A percentile compares a stretch with the other conserved stretches of the same genome.
Conservation (phyloP, 106 monocot genomes). For the Dendrobium nobile region DNA sequence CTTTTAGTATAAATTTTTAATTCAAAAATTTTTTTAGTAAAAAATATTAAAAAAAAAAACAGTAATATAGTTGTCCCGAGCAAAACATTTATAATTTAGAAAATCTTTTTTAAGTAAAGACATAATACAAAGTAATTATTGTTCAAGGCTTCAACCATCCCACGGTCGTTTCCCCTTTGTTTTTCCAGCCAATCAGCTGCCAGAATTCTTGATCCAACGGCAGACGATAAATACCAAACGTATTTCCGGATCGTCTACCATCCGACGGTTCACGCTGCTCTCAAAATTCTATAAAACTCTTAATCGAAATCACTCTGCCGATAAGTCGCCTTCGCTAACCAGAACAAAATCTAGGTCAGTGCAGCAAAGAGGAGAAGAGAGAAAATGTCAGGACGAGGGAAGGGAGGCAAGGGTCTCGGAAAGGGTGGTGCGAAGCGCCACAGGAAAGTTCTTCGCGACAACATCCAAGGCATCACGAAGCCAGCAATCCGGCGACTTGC, state of each 20-base stretch:
- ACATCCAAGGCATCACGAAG: slow-evolving; percentile 14
- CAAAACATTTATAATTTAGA: too few relatives aligned
- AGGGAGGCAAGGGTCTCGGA: slow-evolving; percentile 2
- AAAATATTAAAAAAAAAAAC: too few relatives aligned
- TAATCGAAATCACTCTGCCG: neutral
- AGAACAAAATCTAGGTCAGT: neutral
- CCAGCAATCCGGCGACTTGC: slow-evolving; percentile 14
- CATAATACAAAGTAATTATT: too few relatives aligned
- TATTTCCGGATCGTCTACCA: neutral
- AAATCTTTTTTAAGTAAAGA: too few relatives aligned
- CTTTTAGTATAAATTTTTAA: too few relatives aligned
- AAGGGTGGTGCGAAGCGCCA: slow-evolving; percentile 16
- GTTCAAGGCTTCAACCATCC: neutral
- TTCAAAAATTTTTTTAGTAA: too few relatives aligned
- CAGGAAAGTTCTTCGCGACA: slow-evolving; percentile 13
- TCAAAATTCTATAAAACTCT: neutral
- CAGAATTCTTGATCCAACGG: neutral
- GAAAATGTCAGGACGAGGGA: slow-evolving; percentile 10
- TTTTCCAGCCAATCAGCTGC: neutral
- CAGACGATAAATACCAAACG: neutral
- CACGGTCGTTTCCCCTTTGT: neutral
- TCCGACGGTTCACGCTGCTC: neutral
- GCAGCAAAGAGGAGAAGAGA: neutral
- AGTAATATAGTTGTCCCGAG: too few relatives aligned
- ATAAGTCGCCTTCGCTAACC: neutral